phyloP scores from a whole-genome alignment of 2,329 filamentous ascomycete genomes.

The Penicillium thymicola region DNA sequence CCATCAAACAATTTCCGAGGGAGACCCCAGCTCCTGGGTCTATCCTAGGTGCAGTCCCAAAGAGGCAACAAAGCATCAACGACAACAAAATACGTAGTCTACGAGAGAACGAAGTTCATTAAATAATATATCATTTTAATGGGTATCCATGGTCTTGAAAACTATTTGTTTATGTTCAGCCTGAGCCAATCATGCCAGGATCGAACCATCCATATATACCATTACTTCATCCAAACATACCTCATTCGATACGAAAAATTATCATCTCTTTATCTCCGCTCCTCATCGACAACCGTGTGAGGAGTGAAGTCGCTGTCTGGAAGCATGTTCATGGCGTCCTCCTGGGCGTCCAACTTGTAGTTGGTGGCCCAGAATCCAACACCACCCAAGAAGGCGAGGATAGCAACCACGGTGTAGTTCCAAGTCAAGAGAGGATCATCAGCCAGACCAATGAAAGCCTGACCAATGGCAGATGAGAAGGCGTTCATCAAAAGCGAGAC shows the following conservation, averaged over 20 bases:
- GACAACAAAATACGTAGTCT: neutral
- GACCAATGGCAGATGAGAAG: conserved; percentile 66
- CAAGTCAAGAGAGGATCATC: conserved; percentile 65
- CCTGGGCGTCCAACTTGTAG: conserved; percentile 61
- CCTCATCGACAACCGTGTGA: conserved; percentile 10
- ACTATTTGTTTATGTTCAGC: neutral
- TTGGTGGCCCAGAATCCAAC: conserved; percentile 67
- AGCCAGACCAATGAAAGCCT: conserved; percentile 62
- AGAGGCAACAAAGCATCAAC: neutral
- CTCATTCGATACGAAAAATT: neutral
- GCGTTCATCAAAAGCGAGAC: conserved; percentile 70
- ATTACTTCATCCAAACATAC: neutral
- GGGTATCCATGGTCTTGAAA: neutral
- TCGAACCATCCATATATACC: neutral
- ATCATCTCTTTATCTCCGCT: conserved; percentile 2
- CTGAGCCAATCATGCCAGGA: neutral
- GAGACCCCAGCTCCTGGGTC: neutral
- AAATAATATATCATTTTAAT: neutral
- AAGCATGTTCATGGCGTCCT: conserved; percentile 62
- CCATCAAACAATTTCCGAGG: neutral
- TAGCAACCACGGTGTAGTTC: conserved; percentile 66
- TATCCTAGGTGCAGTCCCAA: neutral
- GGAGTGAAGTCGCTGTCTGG: conserved; percentile 22
- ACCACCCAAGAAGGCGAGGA: conserved; percentile 62
- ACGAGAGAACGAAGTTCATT: neutral